A percentile compares a stretch with the other conserved stretches of the same genome.
phyloP scores from a whole-genome alignment of 2,329 filamentous ascomycete species.

The Diaporthe sp. region DNA sequence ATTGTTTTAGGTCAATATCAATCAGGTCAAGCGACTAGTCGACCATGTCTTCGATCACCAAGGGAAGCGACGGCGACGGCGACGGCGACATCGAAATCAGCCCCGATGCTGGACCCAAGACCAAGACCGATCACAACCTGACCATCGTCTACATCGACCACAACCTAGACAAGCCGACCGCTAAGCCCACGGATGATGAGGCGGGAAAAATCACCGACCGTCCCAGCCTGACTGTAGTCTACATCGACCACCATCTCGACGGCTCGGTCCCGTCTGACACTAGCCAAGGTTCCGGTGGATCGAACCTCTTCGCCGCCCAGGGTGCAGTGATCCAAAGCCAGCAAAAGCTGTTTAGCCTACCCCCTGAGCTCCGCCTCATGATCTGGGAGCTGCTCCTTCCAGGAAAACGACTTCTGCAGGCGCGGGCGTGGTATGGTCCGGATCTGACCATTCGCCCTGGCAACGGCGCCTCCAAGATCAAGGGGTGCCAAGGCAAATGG shows the following conservation, averaged over 20 bases:
- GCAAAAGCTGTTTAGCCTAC: neutral
- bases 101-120: neutral
- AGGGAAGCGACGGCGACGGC: neutral
- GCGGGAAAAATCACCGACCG: neutral
- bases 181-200: neutral
- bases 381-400: neutral
- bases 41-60: neutral
- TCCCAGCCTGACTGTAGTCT: neutral
- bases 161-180: neutral
- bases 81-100: neutral
- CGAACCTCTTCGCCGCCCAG: too few relatives aligned
- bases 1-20: neutral
- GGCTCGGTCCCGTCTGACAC: neutral
- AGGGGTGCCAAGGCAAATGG: neutral
- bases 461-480: neutral
- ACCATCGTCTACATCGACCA: conserved; percentile 14
- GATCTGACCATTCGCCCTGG: neutral
- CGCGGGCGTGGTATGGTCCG: neutral
- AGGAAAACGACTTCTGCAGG: neutral
- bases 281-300: too few relatives aligned
- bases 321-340: neutral
- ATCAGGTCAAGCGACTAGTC: neutral
- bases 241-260: neutral
- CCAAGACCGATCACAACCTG: neutral
- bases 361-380: neutral